Evolutionary conservation across 352 stramenopile species (phyloP), one percentile per base, ranked within the genome.

Genomic region (Aphanomyces cochlioides): DNA sequence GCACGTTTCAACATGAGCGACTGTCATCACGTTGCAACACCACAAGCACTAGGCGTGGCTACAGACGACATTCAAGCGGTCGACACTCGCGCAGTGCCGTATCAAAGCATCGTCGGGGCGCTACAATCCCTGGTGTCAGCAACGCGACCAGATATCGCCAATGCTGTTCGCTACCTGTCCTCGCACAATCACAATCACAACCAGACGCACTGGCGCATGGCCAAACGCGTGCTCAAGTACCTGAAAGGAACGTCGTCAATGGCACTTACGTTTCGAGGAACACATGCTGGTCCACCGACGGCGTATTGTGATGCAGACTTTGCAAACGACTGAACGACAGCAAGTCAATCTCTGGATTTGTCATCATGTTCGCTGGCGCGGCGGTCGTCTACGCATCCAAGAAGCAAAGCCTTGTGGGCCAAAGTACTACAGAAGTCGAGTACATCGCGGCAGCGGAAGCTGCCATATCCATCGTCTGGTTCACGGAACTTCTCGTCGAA

Each of bases 171-270:
- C 56, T 15, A 19, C 28, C 56, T n/a, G 13, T 37, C 28, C 1
- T 48, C 17, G 1, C 56, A 61, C 21, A 37, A 53, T 48, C 38
- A 37, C 56, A 2, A 19, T 2, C 56, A 37, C 38, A 61, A 1
- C 13, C 56, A 61, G 28, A 48, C 19, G 13, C 56, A 61, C 21
- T 61, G 56, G 56, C 56, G 38, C 28, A 1, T 48, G 13, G 56
- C 38, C 21, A 61, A 61, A 61, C 56, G 56, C 19, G 56, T 61
- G 13, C 56, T 61, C 56, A 61, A 61, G 56, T 61, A 61, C 21
- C 56, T 61, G 2, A 19, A 13, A 19, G 56, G 56, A 17, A 61
- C 56, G 1, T 53, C 56, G 28, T n/a, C 17, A 15, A 15, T 28
- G 13, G 2, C 13, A 19, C 2, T 48, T 61, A 17, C 1, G 19